Percentiles rank a stretch among this genome's conserved stretches.
These are phyloP conservation scores for Trypanosoma grayi DNA, from an alignment of 208 protist genomes.

Conservation along the genomic window DNA sequence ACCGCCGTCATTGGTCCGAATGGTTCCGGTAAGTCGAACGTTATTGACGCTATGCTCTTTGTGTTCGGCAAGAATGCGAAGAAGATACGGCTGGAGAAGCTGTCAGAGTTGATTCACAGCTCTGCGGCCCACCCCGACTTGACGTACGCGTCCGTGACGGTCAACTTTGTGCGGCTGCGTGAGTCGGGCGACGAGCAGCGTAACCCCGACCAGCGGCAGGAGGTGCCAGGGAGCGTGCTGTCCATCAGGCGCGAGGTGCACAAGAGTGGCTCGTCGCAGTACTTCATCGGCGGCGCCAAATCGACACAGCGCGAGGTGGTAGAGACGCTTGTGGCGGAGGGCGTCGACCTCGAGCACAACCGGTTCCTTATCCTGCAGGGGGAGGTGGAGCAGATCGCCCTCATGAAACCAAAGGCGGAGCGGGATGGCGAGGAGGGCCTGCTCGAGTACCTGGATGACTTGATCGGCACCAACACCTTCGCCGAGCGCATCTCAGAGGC, in stretches of 20 bases:
- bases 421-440: conserved; percentile 97
- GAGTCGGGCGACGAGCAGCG: conserved; percentile 71
- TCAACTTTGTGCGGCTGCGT: conserved; percentile 96
- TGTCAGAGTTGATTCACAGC: conserved; percentile 99
- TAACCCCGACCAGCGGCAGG: conserved; percentile 73
- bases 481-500: conserved; percentile 90
- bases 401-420: conserved; percentile 99
- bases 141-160: conserved; percentile 92
- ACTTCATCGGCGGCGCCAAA: conserved; percentile 88
- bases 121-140: conserved; percentile 94
- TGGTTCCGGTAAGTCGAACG: conserved; percentile 99
- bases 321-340: conserved; percentile 90
- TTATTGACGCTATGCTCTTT: conserved; percentile 99
- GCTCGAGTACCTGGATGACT: conserved; percentile 99
- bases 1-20: conserved; percentile 99
- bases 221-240: conserved; percentile 90
- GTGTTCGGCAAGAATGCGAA: conserved; percentile 99
- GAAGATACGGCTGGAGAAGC: conserved; percentile 96
- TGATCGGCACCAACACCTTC: conserved; percentile 97
- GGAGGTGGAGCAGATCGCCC: conserved; percentile 99
- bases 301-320: conserved; percentile 81
- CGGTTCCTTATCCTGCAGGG: conserved; percentile 99
- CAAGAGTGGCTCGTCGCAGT: conserved; percentile 93
- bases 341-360: conserved; percentile 99
- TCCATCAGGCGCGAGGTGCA: conserved; percentile 93